Evolutionary conservation across 495 filamentous ascomycete genomes (phyloP).

Genomic region (Lepraria neglecta): DNA sequence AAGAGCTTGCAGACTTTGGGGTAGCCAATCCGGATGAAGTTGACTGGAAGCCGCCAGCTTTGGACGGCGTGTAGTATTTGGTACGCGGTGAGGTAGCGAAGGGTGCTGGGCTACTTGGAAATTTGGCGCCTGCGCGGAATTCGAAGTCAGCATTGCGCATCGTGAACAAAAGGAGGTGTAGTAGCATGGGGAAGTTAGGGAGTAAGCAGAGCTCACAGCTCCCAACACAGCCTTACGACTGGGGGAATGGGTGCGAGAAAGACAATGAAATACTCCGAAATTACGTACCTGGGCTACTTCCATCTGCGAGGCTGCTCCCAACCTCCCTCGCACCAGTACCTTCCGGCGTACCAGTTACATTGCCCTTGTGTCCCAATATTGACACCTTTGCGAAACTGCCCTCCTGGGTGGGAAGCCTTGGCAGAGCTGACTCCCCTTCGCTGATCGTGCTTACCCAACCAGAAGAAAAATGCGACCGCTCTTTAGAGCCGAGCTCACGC

Average conservation of each 20-base stretch:
- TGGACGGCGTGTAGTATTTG: background rate
- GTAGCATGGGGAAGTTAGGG: too few species aligned
- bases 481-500: background rate
- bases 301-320: slow-evolving; percentile 36
- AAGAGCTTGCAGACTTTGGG: background rate
- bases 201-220: too few species aligned
- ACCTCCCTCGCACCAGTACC: slow-evolving; percentile 32
- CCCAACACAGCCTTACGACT: too few species aligned
- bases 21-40: background rate
- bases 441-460: slow-evolving; percentile 23
- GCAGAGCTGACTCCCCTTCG: slow-evolving; percentile 14
- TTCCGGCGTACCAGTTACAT: slow-evolving; percentile 33
- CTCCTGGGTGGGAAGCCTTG: slow-evolving; percentile 18
- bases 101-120: slow-evolving; percentile 16
- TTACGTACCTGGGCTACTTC: slow-evolving; percentile 30
- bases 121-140: background rate
- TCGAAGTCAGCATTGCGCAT: too few species aligned
- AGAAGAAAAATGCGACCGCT: slow-evolving; percentile 15
- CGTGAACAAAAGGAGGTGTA: too few species aligned
- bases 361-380: slow-evolving; percentile 28
- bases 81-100: background rate
- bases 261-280: background rate
- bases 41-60: background rate
- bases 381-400: slow-evolving; percentile 33
- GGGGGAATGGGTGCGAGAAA: background rate